Evolutionary conservation across 768 basidiomycete species (phyloP).

Genomic region (Termitomyces sp.): DNA sequence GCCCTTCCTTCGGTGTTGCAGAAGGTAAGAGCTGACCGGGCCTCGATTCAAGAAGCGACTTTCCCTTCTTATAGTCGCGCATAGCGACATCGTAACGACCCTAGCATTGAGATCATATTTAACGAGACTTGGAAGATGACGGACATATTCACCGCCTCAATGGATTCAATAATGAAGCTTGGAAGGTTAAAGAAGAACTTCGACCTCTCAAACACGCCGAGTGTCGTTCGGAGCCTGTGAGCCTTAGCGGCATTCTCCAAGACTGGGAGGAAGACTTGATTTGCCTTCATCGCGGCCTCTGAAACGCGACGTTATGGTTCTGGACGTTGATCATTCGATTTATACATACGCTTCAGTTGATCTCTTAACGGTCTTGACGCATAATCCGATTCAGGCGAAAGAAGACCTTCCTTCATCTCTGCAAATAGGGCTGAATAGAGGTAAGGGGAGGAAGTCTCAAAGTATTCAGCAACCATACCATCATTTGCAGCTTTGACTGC

Average conservation of each 20-base stretch:
- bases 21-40: constrained; percentile 79
- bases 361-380: constrained; percentile 79
- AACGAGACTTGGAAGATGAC: neutral
- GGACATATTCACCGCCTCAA: constrained; percentile 68
- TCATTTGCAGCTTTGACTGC: constrained; percentile 97
- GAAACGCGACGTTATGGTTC: neutral
- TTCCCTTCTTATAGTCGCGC: constrained; percentile 96
- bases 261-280: constrained; percentile 94
- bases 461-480: constrained; percentile 39
- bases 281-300: constrained; percentile 91
- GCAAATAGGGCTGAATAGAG: constrained; percentile 63
- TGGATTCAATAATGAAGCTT: constrained; percentile 78
- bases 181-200: constrained; percentile 99
- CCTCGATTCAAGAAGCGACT: constrained; percentile 83
- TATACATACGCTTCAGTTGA: constrained; percentile 70
- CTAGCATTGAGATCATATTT: constrained; percentile 32
- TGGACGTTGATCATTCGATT: neutral
- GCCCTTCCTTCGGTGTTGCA: constrained; percentile 54
- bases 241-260: constrained; percentile 95
- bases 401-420: constrained; percentile 89
- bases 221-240: constrained; percentile 84
- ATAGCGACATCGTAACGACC: constrained; percentile 92
- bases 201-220: constrained; percentile 92
- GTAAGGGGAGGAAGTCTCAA: constrained; percentile 5
- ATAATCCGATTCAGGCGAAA: constrained; percentile 73